phyloP scores from a whole-genome alignment of 2,329 filamentous ascomycete genomes.

The Graphilbum fragrans region DNA sequence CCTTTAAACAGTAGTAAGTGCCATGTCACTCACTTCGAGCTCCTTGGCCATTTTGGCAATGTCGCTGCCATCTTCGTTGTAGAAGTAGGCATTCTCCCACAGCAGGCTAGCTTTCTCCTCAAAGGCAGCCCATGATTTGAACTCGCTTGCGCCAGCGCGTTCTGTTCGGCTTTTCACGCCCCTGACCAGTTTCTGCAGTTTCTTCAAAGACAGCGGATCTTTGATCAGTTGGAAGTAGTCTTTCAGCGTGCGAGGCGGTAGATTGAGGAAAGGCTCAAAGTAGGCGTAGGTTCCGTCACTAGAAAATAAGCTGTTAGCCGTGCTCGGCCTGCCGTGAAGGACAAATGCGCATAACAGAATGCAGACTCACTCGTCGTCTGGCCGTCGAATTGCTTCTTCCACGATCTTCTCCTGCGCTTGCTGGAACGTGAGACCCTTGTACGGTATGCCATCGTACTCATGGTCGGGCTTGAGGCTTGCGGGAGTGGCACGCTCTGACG shows the following conservation, averaged over 20 bases:
- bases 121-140: conserved; percentile 73
- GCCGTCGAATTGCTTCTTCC: conserved; percentile 57
- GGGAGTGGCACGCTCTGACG: conserved; percentile 5
- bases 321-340: no score
- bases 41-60: conserved; percentile 68
- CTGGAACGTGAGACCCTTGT: conserved; percentile 66
- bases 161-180: conserved; percentile 59
- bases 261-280: conserved; percentile 62
- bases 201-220: conserved; percentile 67
- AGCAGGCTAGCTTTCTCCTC: conserved; percentile 69
- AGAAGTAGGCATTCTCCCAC: conserved; percentile 79
- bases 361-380: conserved; percentile 45
- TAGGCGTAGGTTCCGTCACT: conserved; percentile 51
- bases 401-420: conserved; percentile 79
- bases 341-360: conserved; percentile 10
- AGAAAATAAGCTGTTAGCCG: conserved; percentile 6
- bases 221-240: conserved; percentile 82
- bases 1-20: background rate
- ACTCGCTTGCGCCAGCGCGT: conserved; percentile 51
- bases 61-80: conserved; percentile 85
- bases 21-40: conserved; percentile 50
- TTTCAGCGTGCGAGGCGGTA: conserved; percentile 62
- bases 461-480: conserved; percentile 26
- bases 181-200: conserved; percentile 63
- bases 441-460: conserved; percentile 44